Evolutionary conservation across 2,329 filamentous ascomycete genomes (phyloP), one percentile per base, ranked within the genome.

Genomic region (Arachnomyces sp.): DNA sequence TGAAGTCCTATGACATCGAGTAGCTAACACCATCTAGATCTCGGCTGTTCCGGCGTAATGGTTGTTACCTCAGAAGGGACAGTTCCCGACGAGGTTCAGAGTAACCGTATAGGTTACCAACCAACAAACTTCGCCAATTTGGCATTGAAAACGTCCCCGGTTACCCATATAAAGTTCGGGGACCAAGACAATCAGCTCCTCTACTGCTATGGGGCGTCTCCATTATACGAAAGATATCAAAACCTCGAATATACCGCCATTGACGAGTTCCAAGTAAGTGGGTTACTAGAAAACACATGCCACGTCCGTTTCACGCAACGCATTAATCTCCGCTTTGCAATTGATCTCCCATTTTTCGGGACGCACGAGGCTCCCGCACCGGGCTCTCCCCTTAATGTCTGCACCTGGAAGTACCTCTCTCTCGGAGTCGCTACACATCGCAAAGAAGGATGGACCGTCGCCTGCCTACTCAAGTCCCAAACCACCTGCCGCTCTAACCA

Each of bases 361-460:
- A 62, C 55, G 0, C 65, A 67, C 41, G 40, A 51, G 2, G 51
- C 52, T 3, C 42, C 40, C n/a, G 18, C 38, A 14, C 13, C 31
- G 7, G 13, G 40, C 42, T 18, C 41, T 33, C 13, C 34, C 32
- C 38, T 43, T 12, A 16, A 45, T 15, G 40, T 48, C 8, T 66
- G 64, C 45, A 53, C 57, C 34, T 65, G 61, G 60, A 55, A 53
- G 42, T 66, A 67, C 32, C 60, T 67, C n/a, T 43, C 62, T 12
- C 52, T 66, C 14, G 65, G 62, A 13, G 57, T 61, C 12, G 59
- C 60, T 2, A 61, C 50, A 7, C 55, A 63, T 38, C 55, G 52
- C 12, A 17, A 35, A 9, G 45, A 56, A 25, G 52, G 60, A 15
- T 48, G 58, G 28, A 60, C 57, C 7, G 53, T 62, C 12, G 62